Conservation (phyloP, 2,329 filamentous ascomycete species). For the Dactylellina leptospora region DNA sequence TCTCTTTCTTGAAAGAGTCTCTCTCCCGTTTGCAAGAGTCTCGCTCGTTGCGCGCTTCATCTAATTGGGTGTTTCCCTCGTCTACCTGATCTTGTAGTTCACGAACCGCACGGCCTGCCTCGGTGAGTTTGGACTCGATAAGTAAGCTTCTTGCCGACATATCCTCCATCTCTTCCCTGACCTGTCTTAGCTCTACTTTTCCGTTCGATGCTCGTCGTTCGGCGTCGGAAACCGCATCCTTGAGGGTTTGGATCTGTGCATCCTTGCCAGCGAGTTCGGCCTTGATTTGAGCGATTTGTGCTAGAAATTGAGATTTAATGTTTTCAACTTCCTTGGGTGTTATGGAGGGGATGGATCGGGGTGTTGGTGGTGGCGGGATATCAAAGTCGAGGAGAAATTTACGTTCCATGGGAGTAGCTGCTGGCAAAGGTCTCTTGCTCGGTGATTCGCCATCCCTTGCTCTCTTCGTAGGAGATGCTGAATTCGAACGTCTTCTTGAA, state of each 20-base stretch:
- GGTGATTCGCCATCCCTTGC: slow-evolving; percentile 56
- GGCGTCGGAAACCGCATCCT: slow-evolving; percentile 85
- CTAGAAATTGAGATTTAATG: slow-evolving; percentile 87
- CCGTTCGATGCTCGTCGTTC: slow-evolving; percentile 81
- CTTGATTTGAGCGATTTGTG: slow-evolving; percentile 92
- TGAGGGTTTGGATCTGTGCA: slow-evolving; percentile 86
- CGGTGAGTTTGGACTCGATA: slow-evolving; percentile 77
- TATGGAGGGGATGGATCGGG: slow-evolving; percentile 86
- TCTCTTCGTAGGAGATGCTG: slow-evolving; percentile 61
- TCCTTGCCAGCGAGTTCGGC: slow-evolving; percentile 92
- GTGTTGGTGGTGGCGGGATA: slow-evolving; percentile 90
- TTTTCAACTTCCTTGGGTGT: slow-evolving; percentile 92
- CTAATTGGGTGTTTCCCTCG: slow-evolving; percentile 35
- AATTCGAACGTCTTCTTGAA: slow-evolving; percentile 62
- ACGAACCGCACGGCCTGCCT: slow-evolving; percentile 62
- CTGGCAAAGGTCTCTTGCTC: slow-evolving; percentile 33
- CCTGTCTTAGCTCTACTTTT: slow-evolving; percentile 67
- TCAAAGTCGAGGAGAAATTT: slow-evolving; percentile 85
- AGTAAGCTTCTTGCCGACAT: slow-evolving; percentile 67
- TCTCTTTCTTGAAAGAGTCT: slow-evolving; percentile 52
- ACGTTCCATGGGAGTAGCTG: slow-evolving; percentile 58
- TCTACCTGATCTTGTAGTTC: slow-evolving; percentile 64
- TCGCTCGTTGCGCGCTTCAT: slow-evolving; percentile 27
- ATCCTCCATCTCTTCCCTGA: slow-evolving; percentile 65
- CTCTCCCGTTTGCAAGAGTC: slow-evolving; percentile 52